Evolutionary conservation across 2,329 filamentous ascomycete species (phyloP), one percentile per base, ranked within the genome.

Genomic region (Cryphonectria nitschkei): DNA sequence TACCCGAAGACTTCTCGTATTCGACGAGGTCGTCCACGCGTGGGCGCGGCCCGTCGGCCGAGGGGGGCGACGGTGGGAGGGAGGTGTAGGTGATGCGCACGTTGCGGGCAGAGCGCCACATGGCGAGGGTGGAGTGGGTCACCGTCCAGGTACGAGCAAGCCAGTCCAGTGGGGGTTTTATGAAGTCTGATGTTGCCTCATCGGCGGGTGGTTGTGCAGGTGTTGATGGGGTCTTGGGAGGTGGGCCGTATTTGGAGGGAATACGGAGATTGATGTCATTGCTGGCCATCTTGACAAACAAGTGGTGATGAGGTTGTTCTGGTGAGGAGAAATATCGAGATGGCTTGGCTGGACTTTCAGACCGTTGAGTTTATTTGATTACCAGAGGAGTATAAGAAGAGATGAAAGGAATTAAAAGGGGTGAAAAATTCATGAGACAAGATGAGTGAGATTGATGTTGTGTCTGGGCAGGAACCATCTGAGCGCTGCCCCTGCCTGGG

Each of bases 71-170:
- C 37, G 79, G 71, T 14, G 81, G 77, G 11, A 92, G 84, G 0
- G 86, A 79, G 13, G 81, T 87, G 84, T 97, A 97, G 46, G 89
- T 92, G 79, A 97, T 95, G 76, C 87, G 87, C 19, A 97, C 93
- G 81, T 96, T 96, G 78, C 90, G 90, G 68, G 92, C 90, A 63
- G 88, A 87, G 75, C 89, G 89, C 93, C 93, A 97, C 92, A 96
- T 94, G 73, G 87, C 82, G 14, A 94, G 88, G 6, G 91, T 93
- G 5, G 90, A 92, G 82, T 94, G 91, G 14, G 91, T 93, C 70
- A 94, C 91, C 75, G 87, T 82, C 92, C 92, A 94, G 71, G 88
- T 92, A 72, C 90, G 84, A 67, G 84, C 81, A 62, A 94, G 86
- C 85, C 87, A 92, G 70, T 85, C 80, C 37, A 89, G 79, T 2